These are phyloP conservation scores for Exophiala bonariae DNA, from an alignment of 2,329 filamentous ascomycete species.

Conservation along the genomic window DNA sequence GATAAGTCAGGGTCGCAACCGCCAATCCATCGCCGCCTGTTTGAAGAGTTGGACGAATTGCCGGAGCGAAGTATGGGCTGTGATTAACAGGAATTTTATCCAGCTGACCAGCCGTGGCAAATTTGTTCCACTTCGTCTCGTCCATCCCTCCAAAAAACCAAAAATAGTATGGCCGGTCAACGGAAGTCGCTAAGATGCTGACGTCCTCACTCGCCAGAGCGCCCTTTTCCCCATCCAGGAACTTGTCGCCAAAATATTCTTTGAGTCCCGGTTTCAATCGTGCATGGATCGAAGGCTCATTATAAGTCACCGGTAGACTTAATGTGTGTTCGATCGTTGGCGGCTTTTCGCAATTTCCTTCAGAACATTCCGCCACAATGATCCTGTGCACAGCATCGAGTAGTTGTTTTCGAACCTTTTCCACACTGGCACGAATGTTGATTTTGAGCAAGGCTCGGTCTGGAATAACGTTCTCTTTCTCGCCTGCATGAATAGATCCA, in stretches of 20 bases:
- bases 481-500: constrained; percentile 56
- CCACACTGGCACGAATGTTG: constrained; percentile 52
- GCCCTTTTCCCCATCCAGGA: constrained; percentile 13
- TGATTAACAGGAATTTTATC: constrained; percentile 54
- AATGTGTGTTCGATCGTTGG: constrained; percentile 49
- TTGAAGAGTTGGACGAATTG: constrained; percentile 57
- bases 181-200: constrained; percentile 52
- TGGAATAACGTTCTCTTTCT: constrained; percentile 61
- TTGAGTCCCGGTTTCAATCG: constrained; percentile 47
- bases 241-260: constrained; percentile 43
- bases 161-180: constrained; percentile 53
- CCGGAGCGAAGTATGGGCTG: constrained; percentile 58
- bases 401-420: constrained; percentile 48
- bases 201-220: constrained; percentile 56
- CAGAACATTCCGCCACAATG: constrained; percentile 56
- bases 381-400: constrained; percentile 51
- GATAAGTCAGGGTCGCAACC: constrained; percentile 49
- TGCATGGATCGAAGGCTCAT: constrained; percentile 47
- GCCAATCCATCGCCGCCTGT: constrained; percentile 53
- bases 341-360: constrained; percentile 48
- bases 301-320: constrained; percentile 54
- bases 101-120: constrained; percentile 2
- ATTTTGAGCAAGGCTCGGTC: constrained; percentile 55
- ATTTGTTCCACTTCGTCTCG: constrained; percentile 5
- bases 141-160: constrained; percentile 54